Percentiles rank a stretch among this genome's conserved stretches.
Evolutionary conservation across 805 yeast species (phyloP).

Genomic region (Wickerhamiella shivajii): DNA sequence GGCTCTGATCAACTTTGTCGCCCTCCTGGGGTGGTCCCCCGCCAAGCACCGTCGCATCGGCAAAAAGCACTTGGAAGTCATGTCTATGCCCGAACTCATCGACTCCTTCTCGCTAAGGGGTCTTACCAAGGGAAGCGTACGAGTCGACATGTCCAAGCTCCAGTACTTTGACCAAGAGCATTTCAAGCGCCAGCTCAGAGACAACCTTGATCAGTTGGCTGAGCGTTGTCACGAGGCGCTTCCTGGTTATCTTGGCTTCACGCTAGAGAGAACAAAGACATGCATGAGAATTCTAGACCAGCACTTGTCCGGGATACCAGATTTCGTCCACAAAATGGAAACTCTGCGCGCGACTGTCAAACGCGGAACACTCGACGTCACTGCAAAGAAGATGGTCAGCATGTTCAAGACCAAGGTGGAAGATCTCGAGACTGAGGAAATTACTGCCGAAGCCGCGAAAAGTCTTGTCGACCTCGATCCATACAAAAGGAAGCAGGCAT

Average conservation of each 20-base stretch:
- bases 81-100: constrained; percentile 32
- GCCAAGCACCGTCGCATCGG: constrained; percentile 32
- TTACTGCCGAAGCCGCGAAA: not conserved
- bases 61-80: constrained; percentile 19
- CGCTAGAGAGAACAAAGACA: constrained; percentile 24
- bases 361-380: constrained; percentile 7
- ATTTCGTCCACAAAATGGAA: constrained; percentile 32
- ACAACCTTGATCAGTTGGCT: constrained; percentile 19
- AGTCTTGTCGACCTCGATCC: not conserved
- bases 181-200: constrained; percentile 31
- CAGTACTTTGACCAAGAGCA: constrained; percentile 64
- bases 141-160: constrained; percentile 68
- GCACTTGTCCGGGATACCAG: constrained; percentile 38
- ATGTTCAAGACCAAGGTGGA: constrained; percentile 4
- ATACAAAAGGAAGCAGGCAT: constrained; percentile 25
- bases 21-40: constrained; percentile 92
- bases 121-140: constrained; percentile 85
- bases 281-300: constrained; percentile 35
- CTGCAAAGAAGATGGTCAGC: constrained; percentile 2
- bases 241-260: constrained; percentile 13
- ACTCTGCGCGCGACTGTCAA: constrained; percentile 7
- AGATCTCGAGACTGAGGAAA: constrained; percentile 1
- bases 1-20: constrained; percentile 74
- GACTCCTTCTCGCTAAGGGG: constrained; percentile 47
- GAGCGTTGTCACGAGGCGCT: constrained; percentile 6